Conservation (phyloP, 2,329 filamentous ascomycete genomes). For the Coniochaeta sp. region DNA sequence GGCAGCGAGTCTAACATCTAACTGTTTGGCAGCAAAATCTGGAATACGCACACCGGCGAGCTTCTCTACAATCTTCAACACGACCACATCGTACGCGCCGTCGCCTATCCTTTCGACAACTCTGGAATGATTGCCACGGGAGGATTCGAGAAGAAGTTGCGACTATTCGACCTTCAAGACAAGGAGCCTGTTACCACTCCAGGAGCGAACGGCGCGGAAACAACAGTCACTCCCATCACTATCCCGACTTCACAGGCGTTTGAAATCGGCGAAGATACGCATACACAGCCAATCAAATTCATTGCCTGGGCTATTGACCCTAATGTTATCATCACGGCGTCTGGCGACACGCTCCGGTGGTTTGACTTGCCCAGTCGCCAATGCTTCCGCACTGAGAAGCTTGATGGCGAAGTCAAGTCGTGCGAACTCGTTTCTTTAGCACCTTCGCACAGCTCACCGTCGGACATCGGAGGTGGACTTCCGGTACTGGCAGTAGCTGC, state of each 20-base stretch:
- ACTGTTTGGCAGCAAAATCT: slow-evolving; percentile 65
- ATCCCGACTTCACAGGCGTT: slow-evolving; percentile 60
- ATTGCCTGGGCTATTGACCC: slow-evolving; percentile 90
- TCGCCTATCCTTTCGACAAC: slow-evolving; percentile 79
- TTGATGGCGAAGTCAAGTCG: slow-evolving; percentile 82
- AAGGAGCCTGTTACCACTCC: slow-evolving; percentile 31
- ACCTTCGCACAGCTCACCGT: slow-evolving; percentile 47
- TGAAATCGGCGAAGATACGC: slow-evolving; percentile 80
- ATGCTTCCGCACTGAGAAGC: slow-evolving; percentile 66
- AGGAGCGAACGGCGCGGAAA: slow-evolving; percentile 22
- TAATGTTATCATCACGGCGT: slow-evolving; percentile 83
- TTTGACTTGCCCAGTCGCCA: slow-evolving; percentile 77
- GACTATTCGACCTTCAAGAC: slow-evolving; percentile 79
- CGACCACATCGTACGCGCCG: slow-evolving; percentile 88
- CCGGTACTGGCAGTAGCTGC: slow-evolving; percentile 82
- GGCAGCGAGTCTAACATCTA: background rate
- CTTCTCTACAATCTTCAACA: slow-evolving; percentile 81
- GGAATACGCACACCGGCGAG: slow-evolving; percentile 94
- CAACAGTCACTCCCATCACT: slow-evolving; percentile 29
- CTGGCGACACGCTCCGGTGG: slow-evolving; percentile 90
- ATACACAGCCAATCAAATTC: slow-evolving; percentile 86
- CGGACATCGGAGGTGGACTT: slow-evolving; percentile 58
- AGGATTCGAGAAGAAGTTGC: slow-evolving; percentile 92
- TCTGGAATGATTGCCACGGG: slow-evolving; percentile 86
- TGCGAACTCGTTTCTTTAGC: slow-evolving; percentile 79